Evolutionary conservation across 148 eudicot genomes (phyloP).

Genomic region (Vaccinium vitisidaea): DNA sequence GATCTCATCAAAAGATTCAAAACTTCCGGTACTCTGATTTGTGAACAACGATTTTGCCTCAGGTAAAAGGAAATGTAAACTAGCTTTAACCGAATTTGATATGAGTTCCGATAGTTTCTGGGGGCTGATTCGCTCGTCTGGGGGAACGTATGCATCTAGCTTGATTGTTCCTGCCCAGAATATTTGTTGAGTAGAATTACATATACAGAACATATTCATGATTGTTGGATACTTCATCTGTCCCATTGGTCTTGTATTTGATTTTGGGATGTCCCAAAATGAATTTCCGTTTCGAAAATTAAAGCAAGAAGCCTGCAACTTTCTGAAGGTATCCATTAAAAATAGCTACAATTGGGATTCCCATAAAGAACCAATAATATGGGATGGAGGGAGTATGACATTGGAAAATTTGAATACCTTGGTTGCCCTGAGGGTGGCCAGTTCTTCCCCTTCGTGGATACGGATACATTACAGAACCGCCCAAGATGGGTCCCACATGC

Average conservation of each 20-base stretch:
- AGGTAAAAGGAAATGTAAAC: slow-evolving; percentile 22
- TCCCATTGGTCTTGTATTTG: not conserved
- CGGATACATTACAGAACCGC: slow-evolving; percentile 41
- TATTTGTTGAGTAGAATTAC: not conserved
- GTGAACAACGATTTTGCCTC: not conserved
- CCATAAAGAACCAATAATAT: not conserved
- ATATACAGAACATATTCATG: not conserved
- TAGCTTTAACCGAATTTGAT: slow-evolving; percentile 18
- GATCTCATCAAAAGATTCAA: slow-evolving; percentile 23
- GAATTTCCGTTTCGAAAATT: not conserved
- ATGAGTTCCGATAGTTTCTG: slow-evolving; percentile 20
- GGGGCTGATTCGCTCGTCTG: slow-evolving; percentile 26
- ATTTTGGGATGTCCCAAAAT: not conserved
- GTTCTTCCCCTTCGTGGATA: slow-evolving; percentile 75
- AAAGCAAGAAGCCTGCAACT: not conserved
- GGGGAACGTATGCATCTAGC: slow-evolving; percentile 22
- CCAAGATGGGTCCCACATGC: slow-evolving; percentile 41
- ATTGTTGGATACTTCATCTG: not conserved
- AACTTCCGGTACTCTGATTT: slow-evolving; percentile 5
- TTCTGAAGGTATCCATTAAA: not conserved
- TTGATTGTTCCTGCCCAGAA: not conserved
- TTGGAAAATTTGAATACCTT: slow-evolving; percentile 27
- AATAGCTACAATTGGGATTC: not conserved
- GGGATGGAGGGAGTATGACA: not conserved
- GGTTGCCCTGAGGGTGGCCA: slow-evolving; percentile 37